phyloP scores from a whole-genome alignment of 208 protist genomes.

The Lotmaria passim region DNA sequence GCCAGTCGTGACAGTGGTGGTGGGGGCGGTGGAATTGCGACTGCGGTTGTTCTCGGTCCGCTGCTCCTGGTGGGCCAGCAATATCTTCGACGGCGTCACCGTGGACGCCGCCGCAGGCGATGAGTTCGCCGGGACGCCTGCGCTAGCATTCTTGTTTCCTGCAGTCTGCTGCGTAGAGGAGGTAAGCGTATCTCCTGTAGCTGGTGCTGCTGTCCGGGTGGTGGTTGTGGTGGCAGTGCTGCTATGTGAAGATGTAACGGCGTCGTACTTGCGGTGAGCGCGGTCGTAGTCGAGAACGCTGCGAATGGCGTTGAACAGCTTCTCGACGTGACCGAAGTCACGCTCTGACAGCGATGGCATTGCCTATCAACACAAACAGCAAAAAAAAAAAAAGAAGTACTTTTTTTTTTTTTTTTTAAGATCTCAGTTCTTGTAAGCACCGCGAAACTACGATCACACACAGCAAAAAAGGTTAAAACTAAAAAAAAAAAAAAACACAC shows the following conservation, averaged over 20 bases:
- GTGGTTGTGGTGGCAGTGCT: background rate
- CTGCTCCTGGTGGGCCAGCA: slow-evolving; percentile 32
- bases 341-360: slow-evolving; percentile 64
- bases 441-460: too few relatives aligned
- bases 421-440: background rate
- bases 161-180: slow-evolving; percentile 1
- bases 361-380: too few relatives aligned
- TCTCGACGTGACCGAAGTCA: slow-evolving; percentile 67
- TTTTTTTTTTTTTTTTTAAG: background rate
- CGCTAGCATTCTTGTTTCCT: background rate
- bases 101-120: background rate
- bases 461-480: background rate
- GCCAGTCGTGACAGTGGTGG: too few relatives aligned
- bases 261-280: slow-evolving; percentile 13
- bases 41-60: background rate
- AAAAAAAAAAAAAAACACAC: slow-evolving; percentile 5
- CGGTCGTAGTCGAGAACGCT: slow-evolving; percentile 41
- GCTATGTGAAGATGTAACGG: background rate
- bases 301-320: slow-evolving; percentile 61
- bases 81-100: slow-evolving; percentile 29
- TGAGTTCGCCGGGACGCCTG: background rate
- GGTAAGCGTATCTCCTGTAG: background rate
- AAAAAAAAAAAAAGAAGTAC: background rate
- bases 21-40: background rate
- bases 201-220: background rate